A percentile compares a stretch with the other conserved stretches of the same genome.
Evolutionary conservation across 345 rosid genomes (phyloP).

Genomic region (Lagerstroemia speciosa): DNA sequence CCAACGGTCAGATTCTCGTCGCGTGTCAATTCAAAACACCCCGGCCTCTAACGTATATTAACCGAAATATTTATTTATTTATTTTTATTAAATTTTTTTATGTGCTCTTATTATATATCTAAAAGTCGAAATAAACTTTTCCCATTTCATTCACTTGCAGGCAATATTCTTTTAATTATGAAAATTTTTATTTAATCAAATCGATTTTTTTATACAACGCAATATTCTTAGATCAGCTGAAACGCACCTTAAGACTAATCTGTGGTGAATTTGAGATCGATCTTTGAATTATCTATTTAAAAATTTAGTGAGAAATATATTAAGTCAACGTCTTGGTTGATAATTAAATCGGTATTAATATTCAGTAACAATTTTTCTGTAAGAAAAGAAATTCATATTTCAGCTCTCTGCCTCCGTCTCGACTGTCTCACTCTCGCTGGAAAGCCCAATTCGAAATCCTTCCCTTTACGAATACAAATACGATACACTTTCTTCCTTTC

Average conservation of each 20-base stretch:
- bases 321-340: neutral
- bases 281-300: neutral
- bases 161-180: too few relatives aligned
- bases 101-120: neutral
- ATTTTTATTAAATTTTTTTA: neutral
- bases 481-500: neutral
- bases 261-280: too few relatives aligned
- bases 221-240: too few relatives aligned
- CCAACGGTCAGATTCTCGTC: slow-evolving; percentile 10
- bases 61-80: neutral
- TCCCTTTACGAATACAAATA: slow-evolving; percentile 3
- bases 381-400: slow-evolving; percentile 1
- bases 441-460: neutral
- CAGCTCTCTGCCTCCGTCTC: slow-evolving; percentile 3
- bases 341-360: too few relatives aligned
- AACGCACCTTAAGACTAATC: too few relatives aligned
- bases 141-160: too few relatives aligned
- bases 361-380: too few relatives aligned
- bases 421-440: neutral
- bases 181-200: neutral
- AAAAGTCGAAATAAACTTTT: too few relatives aligned
- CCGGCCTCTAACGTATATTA: slow-evolving; percentile 11
- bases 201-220: too few relatives aligned
- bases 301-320: neutral
- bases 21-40: slow-evolving; percentile 5